Evolutionary conservation across 495 filamentous ascomycete genomes (phyloP).

Genomic region (Aspergillus bertholletiae): DNA sequence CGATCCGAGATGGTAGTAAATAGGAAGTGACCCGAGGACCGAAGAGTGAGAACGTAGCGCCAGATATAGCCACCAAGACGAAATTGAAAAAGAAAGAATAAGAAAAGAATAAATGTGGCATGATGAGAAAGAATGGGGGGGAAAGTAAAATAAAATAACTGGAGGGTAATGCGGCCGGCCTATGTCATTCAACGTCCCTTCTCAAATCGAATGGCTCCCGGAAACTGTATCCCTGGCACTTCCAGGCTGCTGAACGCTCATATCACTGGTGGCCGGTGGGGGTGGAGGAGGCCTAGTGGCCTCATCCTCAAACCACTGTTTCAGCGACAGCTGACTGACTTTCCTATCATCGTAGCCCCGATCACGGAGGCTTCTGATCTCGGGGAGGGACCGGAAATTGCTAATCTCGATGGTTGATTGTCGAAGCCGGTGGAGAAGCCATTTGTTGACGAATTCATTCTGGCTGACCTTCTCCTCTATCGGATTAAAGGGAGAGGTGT

Average conservation of each 20-base stretch:
- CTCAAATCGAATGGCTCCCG: background rate
- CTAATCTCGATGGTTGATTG: conserved; percentile 26
- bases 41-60: too few relatives aligned
- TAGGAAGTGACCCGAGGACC: too few relatives aligned
- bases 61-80: too few relatives aligned
- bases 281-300: background rate
- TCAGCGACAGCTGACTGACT: conserved; percentile 26
- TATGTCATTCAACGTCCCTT: too few relatives aligned
- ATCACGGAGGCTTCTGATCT: conserved; percentile 13
- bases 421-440: conserved; percentile 30
- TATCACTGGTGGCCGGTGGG: background rate
- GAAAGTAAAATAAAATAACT: too few relatives aligned
- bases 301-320: conserved; percentile 24
- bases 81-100: too few relatives aligned
- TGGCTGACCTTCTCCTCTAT: background rate
- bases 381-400: conserved; percentile 21
- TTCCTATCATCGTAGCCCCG: conserved; percentile 18
- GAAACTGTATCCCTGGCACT: background rate
- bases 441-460: conserved; percentile 22
- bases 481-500: background rate
- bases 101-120: too few relatives aligned
- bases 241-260: background rate
- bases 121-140: too few relatives aligned
- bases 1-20: background rate
- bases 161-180: too few relatives aligned